Base-by-base conservation (phyloP, 257 asterid genomes). In the Nicotiana otophora region DNA sequence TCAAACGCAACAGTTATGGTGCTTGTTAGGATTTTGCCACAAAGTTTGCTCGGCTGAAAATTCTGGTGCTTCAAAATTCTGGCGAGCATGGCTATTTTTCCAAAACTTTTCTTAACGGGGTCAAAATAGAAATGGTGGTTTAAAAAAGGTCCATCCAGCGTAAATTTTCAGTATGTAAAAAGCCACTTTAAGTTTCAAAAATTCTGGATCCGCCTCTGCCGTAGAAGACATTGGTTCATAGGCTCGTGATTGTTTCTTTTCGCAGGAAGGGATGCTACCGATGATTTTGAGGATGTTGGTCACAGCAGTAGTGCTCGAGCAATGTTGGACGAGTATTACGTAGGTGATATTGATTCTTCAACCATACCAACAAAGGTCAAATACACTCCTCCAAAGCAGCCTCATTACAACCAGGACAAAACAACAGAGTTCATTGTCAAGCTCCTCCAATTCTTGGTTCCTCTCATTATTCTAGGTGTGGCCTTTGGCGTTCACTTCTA, bases 401-500 rank as follows among this genome's bases (percentile, higher is more conserved):
- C 90, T 74, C 87, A 88, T 34, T 75, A 84, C 86, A 90, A 83
- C 84, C 92, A 87, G 85, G 95, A 91, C 85, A 89, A 89, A 85
- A 86, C 96, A 42, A 76, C 90, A 7, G 93, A 92, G 58, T 91
- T 92, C 79, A 4, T 93, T 61, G 79, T 93, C 84, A 93, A 89
- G 94, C 89, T 93, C 77, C 97, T 93, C 77, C 95, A 93, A 85
- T 88, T 93, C 91, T 85, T 93, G 84, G 97, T 93, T 26, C 97
- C 97, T 57, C 85, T 93, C 69, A 62, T 91, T 28, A 89, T 93
- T 67, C 87, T 93, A 88, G 97, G 91, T 1, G 88, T 88, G 65
- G 97, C 97, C 74, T 83, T 92, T n/a, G 95, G 90, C 11, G 75
- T 92, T 61, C 95, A 91, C 83, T 90, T 89, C 91, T 91, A 91